phyloP scores from a whole-genome alignment of 495 filamentous ascomycete genomes.

The Talaromyces thailandensis region DNA sequence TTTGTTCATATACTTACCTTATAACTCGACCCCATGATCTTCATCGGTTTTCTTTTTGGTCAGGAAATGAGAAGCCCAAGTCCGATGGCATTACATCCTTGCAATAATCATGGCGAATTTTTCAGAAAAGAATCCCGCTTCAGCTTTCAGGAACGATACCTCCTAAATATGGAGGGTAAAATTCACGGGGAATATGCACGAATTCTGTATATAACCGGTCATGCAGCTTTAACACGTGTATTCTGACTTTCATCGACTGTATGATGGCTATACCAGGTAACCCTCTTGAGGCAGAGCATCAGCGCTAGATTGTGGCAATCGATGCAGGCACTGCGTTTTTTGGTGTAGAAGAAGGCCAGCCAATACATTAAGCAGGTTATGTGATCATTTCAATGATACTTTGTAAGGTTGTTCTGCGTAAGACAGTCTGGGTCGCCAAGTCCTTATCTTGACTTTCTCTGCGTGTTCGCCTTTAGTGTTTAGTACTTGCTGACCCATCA shows the following conservation, averaged over 20 bases:
- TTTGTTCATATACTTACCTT: too few species aligned
- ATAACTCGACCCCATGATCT: too few species aligned
- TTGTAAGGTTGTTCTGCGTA: too few species aligned
- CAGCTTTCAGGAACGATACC: background rate
- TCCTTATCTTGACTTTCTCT: too few species aligned
- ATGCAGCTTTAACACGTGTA: background rate
- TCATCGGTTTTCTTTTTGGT: background rate
- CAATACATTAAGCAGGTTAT: background rate
- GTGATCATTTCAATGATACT: too few species aligned
- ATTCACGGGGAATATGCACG: background rate
- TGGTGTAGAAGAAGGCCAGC: constrained; percentile 14
- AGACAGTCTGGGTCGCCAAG: too few species aligned
- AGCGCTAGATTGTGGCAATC: constrained; percentile 13
- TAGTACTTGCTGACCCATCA: too few species aligned
- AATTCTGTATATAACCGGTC: background rate
- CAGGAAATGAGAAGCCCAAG: background rate
- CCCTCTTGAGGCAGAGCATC: too few species aligned
- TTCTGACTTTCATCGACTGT: too few species aligned
- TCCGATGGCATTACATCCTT: background rate
- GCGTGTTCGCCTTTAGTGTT: too few species aligned
- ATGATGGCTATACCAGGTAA: too few species aligned
- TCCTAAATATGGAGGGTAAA: background rate
- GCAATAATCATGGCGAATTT: background rate
- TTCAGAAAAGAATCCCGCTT: background rate
- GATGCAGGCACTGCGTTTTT: constrained; percentile 20